These are phyloP conservation scores for Adansonia grandidieri DNA, from an alignment of 441 rosid species.

Conservation along the genomic window DNA sequence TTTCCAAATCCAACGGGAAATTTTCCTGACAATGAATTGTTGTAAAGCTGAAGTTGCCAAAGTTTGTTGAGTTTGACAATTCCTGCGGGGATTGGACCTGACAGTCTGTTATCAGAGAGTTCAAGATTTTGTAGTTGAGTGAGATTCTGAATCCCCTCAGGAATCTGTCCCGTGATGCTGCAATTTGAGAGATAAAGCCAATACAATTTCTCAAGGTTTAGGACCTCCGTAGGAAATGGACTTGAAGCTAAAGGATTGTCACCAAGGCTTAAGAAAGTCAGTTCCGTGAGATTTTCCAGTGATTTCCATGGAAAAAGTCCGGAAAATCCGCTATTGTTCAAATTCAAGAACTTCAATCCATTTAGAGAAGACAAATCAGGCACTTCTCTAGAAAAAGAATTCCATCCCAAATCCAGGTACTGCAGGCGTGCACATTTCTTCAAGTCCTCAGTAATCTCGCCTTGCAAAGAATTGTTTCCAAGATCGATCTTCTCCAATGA, in stretches of 20 bases:
- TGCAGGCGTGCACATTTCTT: constrained; percentile 41
- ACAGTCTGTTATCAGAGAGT: constrained; percentile 52
- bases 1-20: constrained; percentile 55
- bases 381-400: constrained; percentile 53
- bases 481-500: constrained; percentile 50
- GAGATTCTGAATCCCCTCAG: constrained; percentile 49
- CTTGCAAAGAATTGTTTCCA: constrained; percentile 47
- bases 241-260: constrained; percentile 49
- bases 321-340: constrained; percentile 56
- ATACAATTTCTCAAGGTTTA: constrained; percentile 43
- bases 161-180: constrained; percentile 61
- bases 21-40: constrained; percentile 54
- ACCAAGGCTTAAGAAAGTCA: constrained; percentile 60
- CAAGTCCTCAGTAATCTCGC: constrained; percentile 37
- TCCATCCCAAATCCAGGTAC: constrained; percentile 51
- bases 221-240: constrained; percentile 51
- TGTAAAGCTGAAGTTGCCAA: constrained; percentile 61
- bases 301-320: constrained; percentile 64
- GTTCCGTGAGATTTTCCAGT: constrained; percentile 40
- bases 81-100: constrained; percentile 52
- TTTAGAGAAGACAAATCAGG: constrained; percentile 48
- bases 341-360: constrained; percentile 44
- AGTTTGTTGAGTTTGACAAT: constrained; percentile 44
- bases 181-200: constrained; percentile 61
- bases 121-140: constrained; percentile 51